These are phyloP conservation scores for Magnolia sinica DNA, from an alignment of 164 flowering plant species.

Conservation along the genomic window DNA sequence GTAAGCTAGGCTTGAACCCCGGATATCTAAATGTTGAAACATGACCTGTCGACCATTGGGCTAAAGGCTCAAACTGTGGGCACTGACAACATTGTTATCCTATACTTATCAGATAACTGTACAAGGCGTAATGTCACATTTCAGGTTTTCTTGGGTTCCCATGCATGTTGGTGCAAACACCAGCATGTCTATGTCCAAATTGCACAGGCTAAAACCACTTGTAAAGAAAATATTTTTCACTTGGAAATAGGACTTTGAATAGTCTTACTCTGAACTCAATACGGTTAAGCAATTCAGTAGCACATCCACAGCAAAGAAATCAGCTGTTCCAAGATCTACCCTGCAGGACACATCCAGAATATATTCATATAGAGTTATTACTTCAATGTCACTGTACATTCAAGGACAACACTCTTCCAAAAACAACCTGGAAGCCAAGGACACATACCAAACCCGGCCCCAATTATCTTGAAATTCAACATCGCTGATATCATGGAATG, in stretches of 20 bases:
- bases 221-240: too few species aligned
- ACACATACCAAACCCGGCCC: slow-evolving; percentile 80
- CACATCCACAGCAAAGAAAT: slow-evolving; percentile 78
- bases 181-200: too few species aligned
- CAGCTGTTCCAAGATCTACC: slow-evolving; percentile 96
- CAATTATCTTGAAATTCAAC: slow-evolving; percentile 95
- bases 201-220: too few species aligned
- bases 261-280: slow-evolving; percentile 77
- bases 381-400: background rate
- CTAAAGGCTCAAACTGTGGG: too few species aligned
- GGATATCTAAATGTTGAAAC: too few species aligned
- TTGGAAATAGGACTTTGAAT: background rate
- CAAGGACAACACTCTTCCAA: background rate
- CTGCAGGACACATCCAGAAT: slow-evolving; percentile 38
- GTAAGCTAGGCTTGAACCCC: too few species aligned
- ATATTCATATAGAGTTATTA: background rate
- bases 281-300: slow-evolving; percentile 85
- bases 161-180: too few species aligned
- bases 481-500: slow-evolving; percentile 90
- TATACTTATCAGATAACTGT: too few species aligned
- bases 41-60: too few species aligned
- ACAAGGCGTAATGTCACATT: too few species aligned
- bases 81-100: too few species aligned
- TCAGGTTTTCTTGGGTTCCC: too few species aligned
- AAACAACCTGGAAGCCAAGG: background rate